Conservation (phyloP, 345 rosid genomes). For the Microthlaspi erraticum region DNA sequence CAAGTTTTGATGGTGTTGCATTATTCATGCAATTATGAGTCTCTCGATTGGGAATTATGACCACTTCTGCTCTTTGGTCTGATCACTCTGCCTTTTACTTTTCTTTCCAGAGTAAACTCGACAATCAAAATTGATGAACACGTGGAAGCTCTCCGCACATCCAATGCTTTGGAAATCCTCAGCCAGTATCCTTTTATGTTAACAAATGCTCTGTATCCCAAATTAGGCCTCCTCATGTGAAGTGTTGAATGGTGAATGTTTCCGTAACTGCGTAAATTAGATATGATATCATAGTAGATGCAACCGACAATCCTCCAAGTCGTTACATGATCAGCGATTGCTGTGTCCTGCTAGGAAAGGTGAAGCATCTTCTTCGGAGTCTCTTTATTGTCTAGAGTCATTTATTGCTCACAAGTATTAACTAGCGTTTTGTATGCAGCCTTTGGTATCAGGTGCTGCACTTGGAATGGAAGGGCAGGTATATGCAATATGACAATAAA, state of each 20-base stretch:
- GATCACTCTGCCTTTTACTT: background rate
- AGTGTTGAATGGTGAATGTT: conserved; percentile 19
- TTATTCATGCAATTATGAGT: background rate
- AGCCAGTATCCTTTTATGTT: conserved; percentile 82
- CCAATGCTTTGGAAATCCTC: conserved; percentile 87
- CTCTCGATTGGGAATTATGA: background rate
- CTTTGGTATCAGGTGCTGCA: conserved; percentile 98
- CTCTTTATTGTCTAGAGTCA: conserved; percentile 20
- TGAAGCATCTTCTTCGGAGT: conserved; percentile 44
- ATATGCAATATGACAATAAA: conserved; percentile 24
- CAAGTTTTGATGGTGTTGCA: background rate
- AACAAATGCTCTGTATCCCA: conserved; percentile 1
- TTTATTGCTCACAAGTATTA: conserved; percentile 1
- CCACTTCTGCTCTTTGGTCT: background rate
- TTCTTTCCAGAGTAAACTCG: conserved; percentile 71
- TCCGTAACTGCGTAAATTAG: conserved; percentile 58
- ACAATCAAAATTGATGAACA: conserved; percentile 72
- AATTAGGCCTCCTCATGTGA: conserved; percentile 1
- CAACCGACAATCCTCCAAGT: conserved; percentile 96
- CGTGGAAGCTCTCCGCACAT: conserved; percentile 77
- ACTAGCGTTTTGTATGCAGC: conserved; percentile 53
- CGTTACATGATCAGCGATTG: conserved; percentile 98
- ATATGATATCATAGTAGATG: conserved; percentile 87
- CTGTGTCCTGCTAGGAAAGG: conserved; percentile 92
- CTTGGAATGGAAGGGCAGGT: conserved; percentile 98